A percentile compares a stretch with the other conserved stretches of the same genome.
Evolutionary conservation across 2,329 filamentous ascomycete species (phyloP).

Genomic region (Aspergillus spinulosporus): DNA sequence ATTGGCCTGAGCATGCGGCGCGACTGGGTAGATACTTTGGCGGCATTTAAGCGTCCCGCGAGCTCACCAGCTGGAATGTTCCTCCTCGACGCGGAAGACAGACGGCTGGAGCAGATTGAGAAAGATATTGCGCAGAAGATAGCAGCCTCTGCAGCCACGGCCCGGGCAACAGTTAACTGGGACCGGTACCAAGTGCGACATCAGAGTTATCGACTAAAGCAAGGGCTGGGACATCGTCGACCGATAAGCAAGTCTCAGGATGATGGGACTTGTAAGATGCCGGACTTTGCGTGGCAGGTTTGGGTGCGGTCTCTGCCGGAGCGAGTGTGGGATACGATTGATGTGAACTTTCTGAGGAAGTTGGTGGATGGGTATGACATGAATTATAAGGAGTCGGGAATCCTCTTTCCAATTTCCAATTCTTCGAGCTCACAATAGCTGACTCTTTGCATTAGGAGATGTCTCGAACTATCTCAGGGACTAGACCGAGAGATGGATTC

Average conservation of each 20-base stretch:
- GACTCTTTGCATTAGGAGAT: conserved; percentile 30
- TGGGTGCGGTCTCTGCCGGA: conserved; percentile 56
- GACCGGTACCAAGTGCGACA: conserved; percentile 60
- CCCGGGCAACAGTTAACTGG: conserved; percentile 32
- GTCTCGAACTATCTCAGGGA: conserved; percentile 70
- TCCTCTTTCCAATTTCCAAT: neutral
- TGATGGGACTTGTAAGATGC: conserved; percentile 53
- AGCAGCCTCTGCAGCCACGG: conserved; percentile 13
- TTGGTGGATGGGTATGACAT: conserved; percentile 56
- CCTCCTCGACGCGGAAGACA: conserved; percentile 58
- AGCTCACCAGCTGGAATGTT: conserved; percentile 65
- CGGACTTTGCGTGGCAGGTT: conserved; percentile 56
- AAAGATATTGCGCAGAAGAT: conserved; percentile 46
- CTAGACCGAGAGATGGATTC: conserved; percentile 60
- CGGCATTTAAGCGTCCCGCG: conserved; percentile 54
- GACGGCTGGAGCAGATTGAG: conserved; percentile 53
- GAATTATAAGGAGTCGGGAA: conserved; percentile 54
- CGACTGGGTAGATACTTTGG: conserved; percentile 48
- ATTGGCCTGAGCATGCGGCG: conserved; percentile 20
- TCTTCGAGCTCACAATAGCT: neutral
- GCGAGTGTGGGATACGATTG: conserved; percentile 66
- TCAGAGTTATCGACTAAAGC: conserved; percentile 51
- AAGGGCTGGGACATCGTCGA: conserved; percentile 55
- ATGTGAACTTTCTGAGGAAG: conserved; percentile 60
- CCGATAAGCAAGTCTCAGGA: conserved; percentile 63